Evolutionary conservation across 2,329 filamentous ascomycete species (phyloP).

Genomic region (Fusarium sp.): DNA sequence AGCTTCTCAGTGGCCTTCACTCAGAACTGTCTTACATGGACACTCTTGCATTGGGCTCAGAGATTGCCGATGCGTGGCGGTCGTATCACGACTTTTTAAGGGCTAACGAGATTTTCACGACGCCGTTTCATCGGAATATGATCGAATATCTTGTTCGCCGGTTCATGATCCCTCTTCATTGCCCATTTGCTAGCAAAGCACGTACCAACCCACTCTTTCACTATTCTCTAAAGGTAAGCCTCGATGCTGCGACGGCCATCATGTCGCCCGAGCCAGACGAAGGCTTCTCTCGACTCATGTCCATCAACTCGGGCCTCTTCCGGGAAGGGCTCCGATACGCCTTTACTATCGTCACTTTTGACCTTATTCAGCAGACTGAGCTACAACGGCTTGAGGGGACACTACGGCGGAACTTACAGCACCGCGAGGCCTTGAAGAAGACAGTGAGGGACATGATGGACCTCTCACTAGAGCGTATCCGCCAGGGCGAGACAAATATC

Average conservation of each 20-base stretch:
- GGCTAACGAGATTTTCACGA: conserved; percentile 30
- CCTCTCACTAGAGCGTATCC: conserved; percentile 53
- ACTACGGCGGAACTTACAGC: conserved; percentile 45
- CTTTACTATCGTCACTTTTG: conserved; percentile 51
- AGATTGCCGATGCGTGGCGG: conserved; percentile 50
- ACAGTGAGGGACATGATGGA: conserved; percentile 49
- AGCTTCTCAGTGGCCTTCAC: conserved; percentile 54
- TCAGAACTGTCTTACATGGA: conserved; percentile 54
- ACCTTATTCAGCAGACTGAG: conserved; percentile 55
- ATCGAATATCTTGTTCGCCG: conserved; percentile 68
- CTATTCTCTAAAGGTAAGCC: conserved; percentile 64
- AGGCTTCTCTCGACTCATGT: conserved; percentile 56
- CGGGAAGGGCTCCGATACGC: conserved; percentile 56
- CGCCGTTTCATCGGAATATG: conserved; percentile 63
- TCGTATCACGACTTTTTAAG: conserved; percentile 40
- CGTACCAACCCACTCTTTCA: conserved; percentile 63
- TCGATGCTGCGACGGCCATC: conserved; percentile 60
- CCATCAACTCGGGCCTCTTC: conserved; percentile 59
- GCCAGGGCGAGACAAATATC: conserved; percentile 61
- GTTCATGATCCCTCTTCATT: conserved; percentile 70
- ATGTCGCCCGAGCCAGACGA: conserved; percentile 55
- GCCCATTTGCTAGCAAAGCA: conserved; percentile 61
- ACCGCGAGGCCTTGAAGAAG: conserved; percentile 53
- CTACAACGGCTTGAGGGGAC: conserved; percentile 50
- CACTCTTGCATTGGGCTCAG: conserved; percentile 53